Conservation (phyloP, 805 yeast genomes). For the Grigorovia transvaalensis region DNA sequence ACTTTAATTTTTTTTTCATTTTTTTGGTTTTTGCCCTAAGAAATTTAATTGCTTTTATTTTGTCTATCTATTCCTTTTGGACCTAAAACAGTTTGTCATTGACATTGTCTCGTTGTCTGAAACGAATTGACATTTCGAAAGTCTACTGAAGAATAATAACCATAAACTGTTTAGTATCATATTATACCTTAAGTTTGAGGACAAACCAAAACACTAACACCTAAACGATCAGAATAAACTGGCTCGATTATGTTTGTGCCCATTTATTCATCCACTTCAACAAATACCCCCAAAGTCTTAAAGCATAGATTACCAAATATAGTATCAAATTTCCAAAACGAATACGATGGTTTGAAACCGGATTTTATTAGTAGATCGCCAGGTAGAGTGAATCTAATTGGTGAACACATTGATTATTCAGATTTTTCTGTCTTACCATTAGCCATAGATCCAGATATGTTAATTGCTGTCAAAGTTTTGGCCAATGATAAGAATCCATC, state of each 20-base stretch:
- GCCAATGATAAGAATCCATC: conserved; percentile 13
- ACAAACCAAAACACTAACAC: background rate
- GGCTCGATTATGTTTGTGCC: conserved; percentile 7
- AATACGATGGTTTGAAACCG: conserved; percentile 7
- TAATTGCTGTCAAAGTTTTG: conserved; percentile 37
- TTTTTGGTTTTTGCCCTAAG: no score
- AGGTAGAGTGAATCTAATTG: conserved; percentile 64
- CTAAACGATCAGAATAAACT: background rate
- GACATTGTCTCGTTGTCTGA: no score
- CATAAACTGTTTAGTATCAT: no score
- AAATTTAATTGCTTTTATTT: no score
- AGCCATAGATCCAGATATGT: conserved; percentile 60
- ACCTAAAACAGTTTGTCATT: no score
- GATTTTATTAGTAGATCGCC: conserved; percentile 55
- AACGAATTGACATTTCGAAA: no score
- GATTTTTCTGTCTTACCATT: conserved; percentile 59
- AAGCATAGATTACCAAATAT: conserved; percentile 5
- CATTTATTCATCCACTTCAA: conserved; percentile 2
- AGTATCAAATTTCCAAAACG: conserved; percentile 6
- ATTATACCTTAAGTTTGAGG: no score
- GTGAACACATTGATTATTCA: conserved; percentile 66
- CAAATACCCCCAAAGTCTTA: conserved; percentile 5
- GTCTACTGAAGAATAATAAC: no score
- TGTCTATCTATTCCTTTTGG: no score
- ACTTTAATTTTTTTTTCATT: background rate